phyloP scores from a whole-genome alignment of 306 rosid genomes.

The Hylodesmum podocarpum region DNA sequence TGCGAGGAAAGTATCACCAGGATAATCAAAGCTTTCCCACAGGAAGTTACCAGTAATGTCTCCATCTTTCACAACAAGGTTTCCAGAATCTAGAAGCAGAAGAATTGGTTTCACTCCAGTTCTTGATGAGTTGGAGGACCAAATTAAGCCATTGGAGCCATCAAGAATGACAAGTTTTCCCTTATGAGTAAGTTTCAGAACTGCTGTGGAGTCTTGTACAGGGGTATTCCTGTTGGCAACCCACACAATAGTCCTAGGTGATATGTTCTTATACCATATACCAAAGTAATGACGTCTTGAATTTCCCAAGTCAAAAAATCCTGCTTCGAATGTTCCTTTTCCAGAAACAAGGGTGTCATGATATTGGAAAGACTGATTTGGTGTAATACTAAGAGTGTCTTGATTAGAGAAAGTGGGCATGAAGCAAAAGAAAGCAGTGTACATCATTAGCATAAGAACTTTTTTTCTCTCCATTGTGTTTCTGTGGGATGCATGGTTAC shows the following conservation, averaged over 20 bases:
- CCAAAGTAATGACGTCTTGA: background rate
- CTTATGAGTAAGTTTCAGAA: background rate
- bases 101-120: background rate
- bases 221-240: background rate
- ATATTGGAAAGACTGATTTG: background rate
- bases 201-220: background rate
- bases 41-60: background rate
- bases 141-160: background rate
- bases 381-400: background rate
- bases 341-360: background rate
- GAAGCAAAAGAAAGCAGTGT: background rate
- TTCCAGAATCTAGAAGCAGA: background rate
- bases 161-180: background rate
- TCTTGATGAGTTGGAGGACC: background rate
- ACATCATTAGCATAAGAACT: too few species aligned
- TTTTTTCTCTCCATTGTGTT: too few species aligned
- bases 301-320: background rate
- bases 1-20: background rate
- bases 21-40: slow-evolving; percentile 6
- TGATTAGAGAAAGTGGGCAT: background rate
- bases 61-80: slow-evolving; percentile 4
- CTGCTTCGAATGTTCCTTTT: background rate
- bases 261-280: background rate
- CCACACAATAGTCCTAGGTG: background rate
- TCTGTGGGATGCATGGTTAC: too few species aligned